A percentile compares a stretch with the other conserved stretches of the same genome.
Evolutionary conservation across 2,329 filamentous ascomycete genomes (phyloP).

Genomic region (Trichoderma pleuroti): DNA sequence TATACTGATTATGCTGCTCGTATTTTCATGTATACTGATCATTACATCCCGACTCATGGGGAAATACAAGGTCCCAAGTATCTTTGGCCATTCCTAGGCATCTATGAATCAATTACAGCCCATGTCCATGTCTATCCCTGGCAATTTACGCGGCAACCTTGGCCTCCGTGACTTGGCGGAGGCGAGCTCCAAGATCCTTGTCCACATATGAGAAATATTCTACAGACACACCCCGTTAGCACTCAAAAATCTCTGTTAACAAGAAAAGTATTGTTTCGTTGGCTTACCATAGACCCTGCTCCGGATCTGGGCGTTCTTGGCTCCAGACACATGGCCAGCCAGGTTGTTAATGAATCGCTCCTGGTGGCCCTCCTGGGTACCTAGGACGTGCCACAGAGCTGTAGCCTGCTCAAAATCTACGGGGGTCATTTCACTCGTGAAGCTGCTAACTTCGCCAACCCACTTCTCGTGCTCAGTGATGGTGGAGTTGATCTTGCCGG

Average conservation of each 20-base stretch:
- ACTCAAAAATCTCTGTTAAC: not conserved
- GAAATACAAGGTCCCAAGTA: not conserved
- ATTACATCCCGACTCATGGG: not conserved
- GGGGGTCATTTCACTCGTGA: conserved; percentile 31
- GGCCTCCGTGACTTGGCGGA: conserved; percentile 3
- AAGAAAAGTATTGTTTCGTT: not conserved
- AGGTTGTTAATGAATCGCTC: not conserved
- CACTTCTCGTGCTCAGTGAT: conserved; percentile 41
- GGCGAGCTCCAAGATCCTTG: not conserved
- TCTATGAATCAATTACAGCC: not conserved
- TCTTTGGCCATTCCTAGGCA: not conserved
- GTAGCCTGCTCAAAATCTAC: conserved; percentile 16
- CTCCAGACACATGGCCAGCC: not conserved
- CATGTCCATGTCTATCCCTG: not conserved
- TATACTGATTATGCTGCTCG: not conserved
- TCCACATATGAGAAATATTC: conserved; percentile 13
- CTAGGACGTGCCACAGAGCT: conserved; percentile 8
- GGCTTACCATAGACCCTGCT: conserved; percentile 12
- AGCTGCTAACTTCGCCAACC: conserved; percentile 53
- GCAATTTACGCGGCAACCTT: not conserved
- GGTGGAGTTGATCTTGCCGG: conserved; percentile 22
- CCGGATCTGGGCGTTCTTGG: not conserved
- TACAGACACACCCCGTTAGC: not conserved
- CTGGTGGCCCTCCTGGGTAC: not conserved
- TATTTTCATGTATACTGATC: not conserved